phyloP scores from a whole-genome alignment of 495 filamentous ascomycete species.

The Peziza echinospora region DNA sequence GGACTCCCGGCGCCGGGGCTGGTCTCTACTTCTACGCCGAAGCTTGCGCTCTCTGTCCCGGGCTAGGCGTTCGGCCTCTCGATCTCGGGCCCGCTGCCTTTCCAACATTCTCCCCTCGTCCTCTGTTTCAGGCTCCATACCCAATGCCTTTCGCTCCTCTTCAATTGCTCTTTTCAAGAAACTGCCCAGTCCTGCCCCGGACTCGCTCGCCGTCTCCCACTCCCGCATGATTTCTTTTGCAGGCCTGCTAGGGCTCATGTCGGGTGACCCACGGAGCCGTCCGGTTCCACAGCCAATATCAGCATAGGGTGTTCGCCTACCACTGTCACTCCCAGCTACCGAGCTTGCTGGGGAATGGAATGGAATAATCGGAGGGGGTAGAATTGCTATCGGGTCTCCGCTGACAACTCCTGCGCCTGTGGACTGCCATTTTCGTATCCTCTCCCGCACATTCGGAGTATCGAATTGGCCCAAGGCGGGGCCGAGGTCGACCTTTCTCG shows the following conservation, averaged over 20 bases:
- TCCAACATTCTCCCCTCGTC: constrained; percentile 17
- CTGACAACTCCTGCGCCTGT: constrained; percentile 17
- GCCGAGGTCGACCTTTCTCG: constrained; percentile 28
- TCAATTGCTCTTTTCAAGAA: neutral
- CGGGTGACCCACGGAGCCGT: neutral
- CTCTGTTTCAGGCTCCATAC: neutral
- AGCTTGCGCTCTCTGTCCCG: constrained; percentile 17
- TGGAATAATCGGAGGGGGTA: constrained; percentile 9
- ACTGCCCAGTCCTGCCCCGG: neutral
- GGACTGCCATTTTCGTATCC: constrained; percentile 18
- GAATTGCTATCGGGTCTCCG: constrained; percentile 11
- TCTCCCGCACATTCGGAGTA: constrained; percentile 26
- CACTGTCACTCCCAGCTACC: neutral
- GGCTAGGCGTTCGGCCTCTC: constrained; percentile 11
- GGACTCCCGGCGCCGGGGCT: neutral
- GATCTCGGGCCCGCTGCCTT: constrained; percentile 15
- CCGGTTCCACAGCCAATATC: neutral
- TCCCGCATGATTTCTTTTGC: neutral
- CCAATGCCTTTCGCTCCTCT: neutral
- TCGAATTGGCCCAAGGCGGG: constrained; percentile 30
- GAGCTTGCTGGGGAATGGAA: neutral
- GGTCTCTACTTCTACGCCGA: constrained; percentile 7
- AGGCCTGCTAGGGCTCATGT: neutral
- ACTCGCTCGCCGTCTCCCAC: neutral
- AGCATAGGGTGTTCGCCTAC: neutral